These are phyloP conservation scores for Termitomyces sp. DNA, from an alignment of 768 basidiomycete genomes.

Conservation along the genomic window DNA sequence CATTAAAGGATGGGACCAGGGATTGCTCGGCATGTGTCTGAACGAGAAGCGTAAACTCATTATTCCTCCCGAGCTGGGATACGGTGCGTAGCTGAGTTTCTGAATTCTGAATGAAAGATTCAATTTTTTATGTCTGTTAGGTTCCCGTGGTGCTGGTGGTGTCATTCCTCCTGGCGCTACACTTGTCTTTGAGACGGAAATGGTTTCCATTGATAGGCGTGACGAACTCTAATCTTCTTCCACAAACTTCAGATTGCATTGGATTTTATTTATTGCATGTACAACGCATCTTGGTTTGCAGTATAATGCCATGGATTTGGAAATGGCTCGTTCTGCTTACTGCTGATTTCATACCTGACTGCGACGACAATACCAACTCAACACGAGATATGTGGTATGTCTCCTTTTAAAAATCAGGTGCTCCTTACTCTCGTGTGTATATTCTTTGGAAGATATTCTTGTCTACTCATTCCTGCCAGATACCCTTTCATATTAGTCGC, in stretches of 20 bases:
- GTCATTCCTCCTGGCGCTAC: constrained; percentile 70
- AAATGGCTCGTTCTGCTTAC: not conserved
- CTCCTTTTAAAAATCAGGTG: not conserved
- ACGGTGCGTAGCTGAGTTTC: constrained; percentile 53
- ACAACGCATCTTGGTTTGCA: not conserved
- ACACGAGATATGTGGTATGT: not conserved
- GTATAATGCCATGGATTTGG: not conserved
- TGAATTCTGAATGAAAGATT: not conserved
- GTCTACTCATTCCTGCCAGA: too few species aligned
- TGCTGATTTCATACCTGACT: not conserved
- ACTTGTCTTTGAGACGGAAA: constrained; percentile 84
- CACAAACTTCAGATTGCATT: not conserved
- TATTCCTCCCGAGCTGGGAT: constrained; percentile 77
- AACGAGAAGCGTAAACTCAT: constrained; percentile 86
- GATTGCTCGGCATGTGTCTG: constrained; percentile 81
- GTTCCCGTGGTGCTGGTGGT: constrained; percentile 68
- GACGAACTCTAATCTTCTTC: not conserved
- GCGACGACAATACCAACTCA: too few species aligned
- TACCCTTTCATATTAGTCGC: too few species aligned
- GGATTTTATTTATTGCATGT: not conserved
- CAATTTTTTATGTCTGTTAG: constrained; percentile 30
- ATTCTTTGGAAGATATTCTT: not conserved
- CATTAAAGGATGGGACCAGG: constrained; percentile 83
- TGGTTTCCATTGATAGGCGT: constrained; percentile 54
- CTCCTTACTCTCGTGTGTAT: too few species aligned